Evolutionary conservation across 1,284 basidiomycete species (phyloP).

Genomic region (Megacollybia platyphylla): DNA sequence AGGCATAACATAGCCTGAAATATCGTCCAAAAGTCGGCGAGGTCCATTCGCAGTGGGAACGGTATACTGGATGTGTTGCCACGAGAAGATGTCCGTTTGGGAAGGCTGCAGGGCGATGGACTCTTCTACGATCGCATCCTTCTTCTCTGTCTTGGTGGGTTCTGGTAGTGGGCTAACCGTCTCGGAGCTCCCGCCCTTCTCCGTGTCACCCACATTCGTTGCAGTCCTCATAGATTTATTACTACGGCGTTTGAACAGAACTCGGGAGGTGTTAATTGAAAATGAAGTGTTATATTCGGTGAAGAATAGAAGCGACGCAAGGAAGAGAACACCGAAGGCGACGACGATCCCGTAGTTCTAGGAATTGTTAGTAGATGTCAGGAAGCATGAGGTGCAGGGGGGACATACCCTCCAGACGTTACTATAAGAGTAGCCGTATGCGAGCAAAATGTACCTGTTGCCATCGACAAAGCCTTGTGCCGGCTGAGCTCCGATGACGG

Average conservation of each 20-base stretch:
- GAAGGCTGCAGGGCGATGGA: conserved; percentile 62
- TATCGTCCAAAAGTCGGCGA: conserved; percentile 50
- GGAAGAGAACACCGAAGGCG: conserved; percentile 16
- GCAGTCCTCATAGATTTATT: neutral
- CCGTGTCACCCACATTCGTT: neutral
- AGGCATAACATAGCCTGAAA: conserved; percentile 73
- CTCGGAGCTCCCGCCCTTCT: conserved; percentile 23
- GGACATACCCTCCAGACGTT: conserved; percentile 24
- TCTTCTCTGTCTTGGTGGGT: conserved; percentile 31
- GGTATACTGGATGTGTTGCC: conserved; percentile 47
- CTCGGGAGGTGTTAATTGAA: conserved; percentile 1
- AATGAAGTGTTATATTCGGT: conserved; percentile 14
- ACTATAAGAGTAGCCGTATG: conserved; percentile 24
- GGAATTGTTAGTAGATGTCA: conserved; percentile 4
- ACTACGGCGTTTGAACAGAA: conserved; percentile 1
- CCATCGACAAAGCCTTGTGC: conserved; percentile 25
- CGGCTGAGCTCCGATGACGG: conserved; percentile 21
- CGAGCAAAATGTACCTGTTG: conserved; percentile 19
- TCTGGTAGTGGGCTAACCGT: conserved; percentile 44
- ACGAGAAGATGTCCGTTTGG: conserved; percentile 44
- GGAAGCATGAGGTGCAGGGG: neutral
- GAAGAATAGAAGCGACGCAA: conserved; percentile 22
- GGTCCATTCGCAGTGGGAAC: conserved; percentile 41
- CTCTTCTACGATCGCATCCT: too few species aligned
- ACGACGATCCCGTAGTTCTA: conserved; percentile 25